Base-by-base conservation (phyloP, 371 early-diverging fungal species). In the Mortierella sp. region DNA sequence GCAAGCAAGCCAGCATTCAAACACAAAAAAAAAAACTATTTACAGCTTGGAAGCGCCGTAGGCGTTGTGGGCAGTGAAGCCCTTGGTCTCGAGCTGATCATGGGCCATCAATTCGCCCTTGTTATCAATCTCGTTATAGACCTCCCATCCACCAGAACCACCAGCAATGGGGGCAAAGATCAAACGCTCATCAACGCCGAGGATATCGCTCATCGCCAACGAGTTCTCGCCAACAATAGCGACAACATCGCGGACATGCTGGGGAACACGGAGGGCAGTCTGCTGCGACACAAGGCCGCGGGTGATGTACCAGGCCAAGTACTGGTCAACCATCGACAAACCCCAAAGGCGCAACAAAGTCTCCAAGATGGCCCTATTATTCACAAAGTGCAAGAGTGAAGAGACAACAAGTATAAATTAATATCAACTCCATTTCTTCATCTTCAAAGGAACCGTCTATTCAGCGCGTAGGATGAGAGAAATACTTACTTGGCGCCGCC, bases 151-250 rank as follows among this genome's bases (percentile, higher is more conserved):
- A 6, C 88, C 81, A 48, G 92, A 91, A 69, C 92, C 91, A n/a
- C 88, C 86, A 50, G 94, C 93, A 79, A 94, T 93, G 37, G 95
- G 95, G 0, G 94, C 93, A 81, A 90, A 89, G 69, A 95, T 80
- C 81, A 94, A 71, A 40, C 88, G 83, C 73, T 89, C 88, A 40
- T 89, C 89, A 6, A 94, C 88, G 53, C 91, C 94, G 43, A 95
- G 74, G 43, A 91, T 90, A 55, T 91, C 87, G 51, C 93, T 87
- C 44, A 93, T 77, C 31, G 82, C 78, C 76, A 90, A 76, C 1
- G 88, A 84, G 34, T 90, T 76, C 43, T 90, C 88, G 31, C 90
- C 89, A 26, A 95, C 77, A 37, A 86, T 72, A 28, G 81, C 85
- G 77, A 92, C 88, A 43, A 80, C 74, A 74, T 83, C 86, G 28